Evolutionary conservation across 768 basidiomycete species (phyloP).

Genomic region (Dentipellis sp.): DNA sequence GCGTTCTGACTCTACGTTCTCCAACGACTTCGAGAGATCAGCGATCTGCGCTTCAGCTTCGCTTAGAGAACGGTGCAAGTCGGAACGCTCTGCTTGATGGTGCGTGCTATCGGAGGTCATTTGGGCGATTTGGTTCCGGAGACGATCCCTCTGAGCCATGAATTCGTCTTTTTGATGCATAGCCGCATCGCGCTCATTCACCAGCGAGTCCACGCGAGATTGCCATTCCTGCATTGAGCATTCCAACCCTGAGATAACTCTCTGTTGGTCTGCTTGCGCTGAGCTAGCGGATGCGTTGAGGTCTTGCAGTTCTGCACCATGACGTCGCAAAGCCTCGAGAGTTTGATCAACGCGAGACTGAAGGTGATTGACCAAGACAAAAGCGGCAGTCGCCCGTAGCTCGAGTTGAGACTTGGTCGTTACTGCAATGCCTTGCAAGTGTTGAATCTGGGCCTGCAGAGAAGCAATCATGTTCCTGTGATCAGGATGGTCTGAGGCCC

Average conservation of each 20-base stretch:
- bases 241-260: constrained; percentile 1
- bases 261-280: neutral
- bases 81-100: constrained; percentile 2
- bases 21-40: constrained; percentile 36
- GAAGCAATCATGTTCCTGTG: constrained; percentile 4
- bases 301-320: neutral
- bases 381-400: constrained; percentile 7
- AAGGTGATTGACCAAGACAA: constrained; percentile 15
- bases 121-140: constrained; percentile 6
- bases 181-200: neutral
- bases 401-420: constrained; percentile 1
- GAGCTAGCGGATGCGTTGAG: constrained; percentile 4
- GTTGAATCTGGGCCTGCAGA: constrained; percentile 11
- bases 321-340: neutral
- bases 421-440: constrained; percentile 5
- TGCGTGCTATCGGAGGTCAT: constrained; percentile 2
- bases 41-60: constrained; percentile 35
- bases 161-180: constrained; percentile 5
- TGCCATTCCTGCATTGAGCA: constrained; percentile 1
- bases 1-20: constrained; percentile 55
- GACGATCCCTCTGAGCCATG: constrained; percentile 3
- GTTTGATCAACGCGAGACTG: constrained; percentile 7
- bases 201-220: neutral
- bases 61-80: constrained; percentile 22
- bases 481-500: neutral